Evolutionary conservation across 306 rosid species (phyloP), one percentile per base, ranked within the genome.

Genomic region (Cucumis cinereus): DNA sequence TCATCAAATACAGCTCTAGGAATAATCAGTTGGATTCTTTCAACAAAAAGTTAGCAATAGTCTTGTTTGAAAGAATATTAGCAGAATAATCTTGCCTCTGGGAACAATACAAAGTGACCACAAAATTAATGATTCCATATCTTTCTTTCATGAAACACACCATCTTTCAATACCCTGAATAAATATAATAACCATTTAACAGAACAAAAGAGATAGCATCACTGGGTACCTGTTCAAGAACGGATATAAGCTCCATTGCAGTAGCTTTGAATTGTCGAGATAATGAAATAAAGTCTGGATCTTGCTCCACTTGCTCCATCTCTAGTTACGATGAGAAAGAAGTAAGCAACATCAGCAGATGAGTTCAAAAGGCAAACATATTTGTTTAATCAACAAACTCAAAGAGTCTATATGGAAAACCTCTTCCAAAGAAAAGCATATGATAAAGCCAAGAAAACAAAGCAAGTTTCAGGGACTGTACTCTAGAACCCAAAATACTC

Each of bases 221-320:
- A 77, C 56, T n/a, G 60, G 77, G 79, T 83, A 94, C 99, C 99
- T 90, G 99, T 87, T 94, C 99, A 67, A 94, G 87, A 81, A 90
- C 91, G 87, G 97, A 92, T 84, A 94, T 89, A 74, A 94, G 91
- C 85, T 90, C 98, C 82, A 86, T 83, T 36, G 99, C 96, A 63
- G 93, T 92, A 79, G 97, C 93, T 87, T 94, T 94, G 79, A 94
- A 94, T 76, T 90, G 96, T 62, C 97, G 97, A 80, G 98, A 92
- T 79, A 92, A 81, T 71, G 89, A 73, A 71, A 90, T 83, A 84
- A 86, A 94, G 55, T 92, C 96, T 0, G 96, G 98, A 78, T 94
- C 96, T 77, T 90, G 97, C 92, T 92, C 96, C 84, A 92, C 95
- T 80, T 81, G 97, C 84, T 94, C 99, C 97, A 92, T 83, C 81